Percentiles rank a stretch among this genome's conserved stretches.
phyloP scores from a whole-genome alignment of 2,329 filamentous ascomycete genomes.

The Cladophialophora yegresii region DNA sequence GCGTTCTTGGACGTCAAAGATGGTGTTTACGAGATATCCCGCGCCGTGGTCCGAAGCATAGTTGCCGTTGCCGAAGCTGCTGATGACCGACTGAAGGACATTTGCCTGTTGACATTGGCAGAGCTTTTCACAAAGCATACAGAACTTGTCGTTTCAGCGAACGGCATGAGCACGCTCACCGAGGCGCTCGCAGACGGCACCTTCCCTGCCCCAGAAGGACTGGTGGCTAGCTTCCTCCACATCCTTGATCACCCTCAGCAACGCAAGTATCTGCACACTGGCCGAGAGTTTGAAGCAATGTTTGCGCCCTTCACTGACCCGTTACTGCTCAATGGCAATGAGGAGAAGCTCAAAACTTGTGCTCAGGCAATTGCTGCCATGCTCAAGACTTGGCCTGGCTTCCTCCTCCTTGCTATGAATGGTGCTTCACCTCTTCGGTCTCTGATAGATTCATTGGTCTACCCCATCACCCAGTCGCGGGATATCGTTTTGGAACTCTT shows the following conservation, averaged over 20 bases:
- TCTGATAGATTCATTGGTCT: slow-evolving; percentile 67
- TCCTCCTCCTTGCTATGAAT: slow-evolving; percentile 86
- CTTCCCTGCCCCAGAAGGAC: slow-evolving; percentile 88
- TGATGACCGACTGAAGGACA: slow-evolving; percentile 82
- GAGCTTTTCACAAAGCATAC: slow-evolving; percentile 90
- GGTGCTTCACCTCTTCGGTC: slow-evolving; percentile 82
- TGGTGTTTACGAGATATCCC: slow-evolving; percentile 82
- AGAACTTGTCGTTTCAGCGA: slow-evolving; percentile 74
- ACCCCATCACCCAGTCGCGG: slow-evolving; percentile 57
- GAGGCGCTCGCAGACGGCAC: slow-evolving; percentile 87
- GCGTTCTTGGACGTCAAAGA: slow-evolving; percentile 95
- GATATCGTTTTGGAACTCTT: slow-evolving; percentile 87
- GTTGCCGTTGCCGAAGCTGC: slow-evolving; percentile 85
- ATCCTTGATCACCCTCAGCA: slow-evolving; percentile 81
- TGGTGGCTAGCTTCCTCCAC: slow-evolving; percentile 85
- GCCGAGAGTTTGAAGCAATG: slow-evolving; percentile 83
- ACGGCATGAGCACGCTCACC: slow-evolving; percentile 83
- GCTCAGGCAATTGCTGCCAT: slow-evolving; percentile 89
- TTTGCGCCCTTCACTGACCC: slow-evolving; percentile 94
- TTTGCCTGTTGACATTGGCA: slow-evolving; percentile 88
- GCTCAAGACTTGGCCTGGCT: slow-evolving; percentile 88
- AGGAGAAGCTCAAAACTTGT: slow-evolving; percentile 76
- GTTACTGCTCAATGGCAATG: slow-evolving; percentile 56
- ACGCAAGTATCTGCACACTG: slow-evolving; percentile 79
- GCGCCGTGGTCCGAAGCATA: slow-evolving; percentile 82